Evolutionary conservation across 2,329 filamentous ascomycete genomes (phyloP).

Genomic region (Alternaria brassicicola): DNA sequence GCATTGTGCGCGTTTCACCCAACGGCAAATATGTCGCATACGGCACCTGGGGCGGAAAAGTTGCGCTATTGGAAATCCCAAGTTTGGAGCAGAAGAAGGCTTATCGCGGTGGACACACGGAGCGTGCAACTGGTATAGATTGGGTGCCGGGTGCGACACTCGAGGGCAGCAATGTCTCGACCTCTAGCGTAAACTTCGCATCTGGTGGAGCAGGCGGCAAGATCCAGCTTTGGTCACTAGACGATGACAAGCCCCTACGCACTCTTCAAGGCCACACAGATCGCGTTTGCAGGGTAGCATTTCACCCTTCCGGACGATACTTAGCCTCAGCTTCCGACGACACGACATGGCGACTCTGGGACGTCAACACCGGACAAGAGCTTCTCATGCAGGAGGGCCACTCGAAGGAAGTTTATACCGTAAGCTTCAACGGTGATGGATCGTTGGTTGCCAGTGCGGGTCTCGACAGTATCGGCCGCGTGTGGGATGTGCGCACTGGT

Average conservation of each 20-base stretch:
- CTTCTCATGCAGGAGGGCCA: conserved; percentile 92
- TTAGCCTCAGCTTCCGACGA: conserved; percentile 94
- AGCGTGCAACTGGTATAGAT: conserved; percentile 85
- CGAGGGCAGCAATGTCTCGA: conserved; percentile 71
- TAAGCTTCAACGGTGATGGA: conserved; percentile 89
- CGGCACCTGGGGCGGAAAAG: conserved; percentile 90
- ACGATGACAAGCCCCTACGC: conserved; percentile 81
- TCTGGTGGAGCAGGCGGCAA: conserved; percentile 88
- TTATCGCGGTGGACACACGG: conserved; percentile 80
- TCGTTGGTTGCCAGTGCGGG: conserved; percentile 91
- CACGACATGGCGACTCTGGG: conserved; percentile 96
- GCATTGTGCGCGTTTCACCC: conserved; percentile 89
- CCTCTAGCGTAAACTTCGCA: conserved; percentile 79
- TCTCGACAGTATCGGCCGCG: conserved; percentile 88
- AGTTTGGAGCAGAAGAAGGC: conserved; percentile 77
- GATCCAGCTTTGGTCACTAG: conserved; percentile 88
- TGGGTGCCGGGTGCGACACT: conserved; percentile 88
- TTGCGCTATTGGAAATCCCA: conserved; percentile 85
- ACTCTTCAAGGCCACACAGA: conserved; percentile 84
- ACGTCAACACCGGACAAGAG: conserved; percentile 83
- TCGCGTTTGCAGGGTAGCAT: conserved; percentile 89
- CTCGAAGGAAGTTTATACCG: conserved; percentile 87
- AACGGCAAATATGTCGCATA: conserved; percentile 82
- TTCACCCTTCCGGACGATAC: conserved; percentile 89
- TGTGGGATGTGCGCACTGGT: conserved; percentile 94